phyloP scores from a whole-genome alignment of 2,329 filamentous ascomycete species.

The Fusarium vanettenii region DNA sequence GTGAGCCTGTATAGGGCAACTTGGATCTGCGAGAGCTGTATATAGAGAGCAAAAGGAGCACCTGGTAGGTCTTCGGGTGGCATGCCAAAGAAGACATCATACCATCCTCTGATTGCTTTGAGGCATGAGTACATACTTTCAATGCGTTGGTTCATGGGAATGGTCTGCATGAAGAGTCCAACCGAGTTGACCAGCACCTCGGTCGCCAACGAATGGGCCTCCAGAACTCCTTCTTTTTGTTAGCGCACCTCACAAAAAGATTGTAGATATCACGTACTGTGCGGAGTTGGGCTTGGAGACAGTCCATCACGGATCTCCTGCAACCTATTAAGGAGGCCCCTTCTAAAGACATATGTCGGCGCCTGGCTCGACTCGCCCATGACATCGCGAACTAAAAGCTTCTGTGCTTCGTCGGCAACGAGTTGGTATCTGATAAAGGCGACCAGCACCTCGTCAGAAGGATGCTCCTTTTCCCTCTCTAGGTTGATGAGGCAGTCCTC shows the following conservation, averaged over 20 bases:
- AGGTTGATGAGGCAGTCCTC: constrained; percentile 66
- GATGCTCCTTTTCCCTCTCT: constrained; percentile 56
- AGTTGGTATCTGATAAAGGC: constrained; percentile 52
- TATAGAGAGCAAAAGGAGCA: constrained; percentile 49
- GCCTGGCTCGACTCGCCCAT: constrained; percentile 41
- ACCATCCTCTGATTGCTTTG: constrained; percentile 49
- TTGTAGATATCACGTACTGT: constrained; percentile 39
- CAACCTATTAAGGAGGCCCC: constrained; percentile 44
- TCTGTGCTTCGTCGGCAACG: constrained; percentile 53
- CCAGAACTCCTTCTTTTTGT: constrained; percentile 43
- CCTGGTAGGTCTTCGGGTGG: constrained; percentile 45
- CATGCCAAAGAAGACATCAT: constrained; percentile 51
- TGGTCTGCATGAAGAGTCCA: constrained; percentile 47
- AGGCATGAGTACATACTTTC: constrained; percentile 52
- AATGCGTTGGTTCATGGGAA: constrained; percentile 48
- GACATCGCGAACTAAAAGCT: constrained; percentile 46
- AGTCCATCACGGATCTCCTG: constrained; percentile 42
- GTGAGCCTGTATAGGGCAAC: constrained; percentile 54
- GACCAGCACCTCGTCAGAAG: constrained; percentile 61
- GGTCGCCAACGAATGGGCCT: constrained; percentile 44
- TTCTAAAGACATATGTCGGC: constrained; percentile 50
- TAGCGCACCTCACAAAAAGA: background rate
- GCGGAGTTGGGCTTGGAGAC: constrained; percentile 37
- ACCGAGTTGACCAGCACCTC: constrained; percentile 50
- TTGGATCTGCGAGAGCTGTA: constrained; percentile 51